Base-by-base conservation (phyloP, 23 red algal species). In the Gracilaria domingensis region DNA sequence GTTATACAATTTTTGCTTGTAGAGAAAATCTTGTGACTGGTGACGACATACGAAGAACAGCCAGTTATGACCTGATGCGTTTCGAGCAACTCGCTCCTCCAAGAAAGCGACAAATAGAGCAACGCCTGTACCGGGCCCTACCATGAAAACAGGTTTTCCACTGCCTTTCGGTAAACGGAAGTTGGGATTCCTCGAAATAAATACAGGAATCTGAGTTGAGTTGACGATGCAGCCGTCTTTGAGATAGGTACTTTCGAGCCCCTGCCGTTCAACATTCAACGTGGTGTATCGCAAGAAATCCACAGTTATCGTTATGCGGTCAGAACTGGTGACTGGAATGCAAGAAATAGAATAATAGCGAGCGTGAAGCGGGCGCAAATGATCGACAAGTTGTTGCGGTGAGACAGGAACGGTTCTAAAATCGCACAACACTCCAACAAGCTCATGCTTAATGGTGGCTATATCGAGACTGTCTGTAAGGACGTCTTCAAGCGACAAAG, bases 331-430 rank as follows among this genome's bases (percentile, higher is more conserved):
- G 12, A 80, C 20, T 26, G 95, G 91, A 25, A 94, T 95, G 9
- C 91, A 96, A 42, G 97, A 92, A 80, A 95, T 93, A 26, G 97
- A 99, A 66, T 99, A 99, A 66, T 92, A 99, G 29, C 97, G 91
- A 3, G 97, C 90, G 32, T 91, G 81, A 34, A 99, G 86, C 12
- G 97, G 64, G 1, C 93, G 84, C 38, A 99, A 75, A 8, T 71
- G n/a, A 47, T 96, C 28, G 21, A 85, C 57, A n/a, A 99, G 77
- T 73, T 94, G 60, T 71, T 81, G 81, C 50, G 84, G 65, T 0
- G 80, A 40, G 11, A 99, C 49, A 1, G 88, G 47, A 30, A 90
- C 82, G 8, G 90, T 82, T 39, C 36, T 70, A 51, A 95, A 96
- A 75, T 94, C 93, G 55, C 56, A 45, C 34, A 96, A 62, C 28